Evolutionary conservation across 2,329 filamentous ascomycete genomes (phyloP).

Genomic region (Fusarium sp.): DNA sequence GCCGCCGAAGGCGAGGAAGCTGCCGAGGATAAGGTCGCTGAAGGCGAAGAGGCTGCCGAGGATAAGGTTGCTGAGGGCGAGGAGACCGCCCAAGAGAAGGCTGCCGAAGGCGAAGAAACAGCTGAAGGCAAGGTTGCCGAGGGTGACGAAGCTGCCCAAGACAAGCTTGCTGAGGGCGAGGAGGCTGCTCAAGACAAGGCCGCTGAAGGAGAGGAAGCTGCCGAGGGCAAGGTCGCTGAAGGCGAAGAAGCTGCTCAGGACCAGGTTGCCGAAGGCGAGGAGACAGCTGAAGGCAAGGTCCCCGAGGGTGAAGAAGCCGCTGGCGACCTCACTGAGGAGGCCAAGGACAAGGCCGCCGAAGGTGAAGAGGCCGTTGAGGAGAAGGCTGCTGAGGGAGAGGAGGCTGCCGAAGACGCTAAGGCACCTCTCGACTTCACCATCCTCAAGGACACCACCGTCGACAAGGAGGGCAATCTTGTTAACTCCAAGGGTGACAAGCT

Average conservation of each 20-base stretch:
- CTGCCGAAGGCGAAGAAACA: constrained; percentile 4
- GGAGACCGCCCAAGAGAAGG: constrained; percentile 4
- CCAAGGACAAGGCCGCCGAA: constrained; percentile 11
- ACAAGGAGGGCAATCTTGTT: constrained; percentile 72
- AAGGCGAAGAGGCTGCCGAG: constrained; percentile 16
- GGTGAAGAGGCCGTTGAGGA: constrained; percentile 22
- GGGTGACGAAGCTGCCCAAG: not conserved
- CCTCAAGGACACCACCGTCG: constrained; percentile 42
- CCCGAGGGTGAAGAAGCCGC: constrained; percentile 7
- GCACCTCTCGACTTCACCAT: constrained; percentile 37
- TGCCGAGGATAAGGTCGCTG: constrained; percentile 47
- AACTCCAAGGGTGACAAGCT: constrained; percentile 68
- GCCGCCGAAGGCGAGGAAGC: constrained; percentile 22
- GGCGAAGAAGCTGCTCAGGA: not conserved
- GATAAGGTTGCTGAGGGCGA: constrained; percentile 11
- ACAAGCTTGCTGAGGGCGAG: too few species aligned
- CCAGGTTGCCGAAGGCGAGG: constrained; percentile 14
- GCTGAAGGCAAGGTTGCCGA: constrained; percentile 18
- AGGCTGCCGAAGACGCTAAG: constrained; percentile 35
- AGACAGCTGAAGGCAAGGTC: constrained; percentile 20
- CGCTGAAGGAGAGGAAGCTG: not conserved
- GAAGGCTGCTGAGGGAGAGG: constrained; percentile 32
- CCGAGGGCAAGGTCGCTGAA: constrained; percentile 16
- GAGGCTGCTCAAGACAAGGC: too few species aligned
- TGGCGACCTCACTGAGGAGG: constrained; percentile 5